Conservation (phyloP, 495 filamentous ascomycete genomes). For the Geoglossum glabrum region DNA sequence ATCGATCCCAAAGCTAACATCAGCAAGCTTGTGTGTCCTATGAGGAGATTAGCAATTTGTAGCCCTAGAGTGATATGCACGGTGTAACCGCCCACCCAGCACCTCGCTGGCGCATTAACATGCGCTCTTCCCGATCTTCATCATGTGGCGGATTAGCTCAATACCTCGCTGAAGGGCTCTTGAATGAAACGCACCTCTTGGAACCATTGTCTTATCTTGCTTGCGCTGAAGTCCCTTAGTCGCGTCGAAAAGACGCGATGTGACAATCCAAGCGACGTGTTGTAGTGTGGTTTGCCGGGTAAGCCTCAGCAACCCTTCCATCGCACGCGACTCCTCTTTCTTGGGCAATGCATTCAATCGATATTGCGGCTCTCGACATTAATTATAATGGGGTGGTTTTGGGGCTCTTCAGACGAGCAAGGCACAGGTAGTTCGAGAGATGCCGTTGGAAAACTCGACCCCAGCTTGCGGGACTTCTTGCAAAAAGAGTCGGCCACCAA, state of each 20-base stretch:
- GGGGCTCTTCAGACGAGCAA: slow-evolving; percentile 25
- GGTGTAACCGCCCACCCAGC: slow-evolving; percentile 28
- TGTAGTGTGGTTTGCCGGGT: not conserved
- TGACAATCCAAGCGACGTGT: not conserved
- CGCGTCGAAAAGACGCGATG: not conserved
- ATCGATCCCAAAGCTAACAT: slow-evolving; percentile 5
- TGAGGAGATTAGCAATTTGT: not conserved
- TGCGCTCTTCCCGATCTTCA: slow-evolving; percentile 31
- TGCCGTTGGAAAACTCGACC: slow-evolving; percentile 65
- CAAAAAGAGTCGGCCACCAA: slow-evolving; percentile 61
- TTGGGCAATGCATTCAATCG: not conserved
- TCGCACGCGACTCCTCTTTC: too few relatives aligned
- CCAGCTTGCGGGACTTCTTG: slow-evolving; percentile 66
- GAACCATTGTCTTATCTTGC: not conserved
- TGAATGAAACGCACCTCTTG: not conserved
- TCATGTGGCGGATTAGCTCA: not conserved
- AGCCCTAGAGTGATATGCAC: slow-evolving; percentile 6
- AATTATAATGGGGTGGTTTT: slow-evolving; percentile 52
- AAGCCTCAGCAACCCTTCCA: too few relatives aligned
- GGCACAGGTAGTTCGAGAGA: slow-evolving; percentile 30
- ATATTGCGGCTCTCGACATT: not conserved
- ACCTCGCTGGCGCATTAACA: slow-evolving; percentile 38
- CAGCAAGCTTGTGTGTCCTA: slow-evolving; percentile 8
- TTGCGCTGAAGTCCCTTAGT: not conserved
- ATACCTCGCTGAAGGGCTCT: not conserved